phyloP scores from a whole-genome alignment of 1,139 yeast species.

The Candida smagusa region DNA sequence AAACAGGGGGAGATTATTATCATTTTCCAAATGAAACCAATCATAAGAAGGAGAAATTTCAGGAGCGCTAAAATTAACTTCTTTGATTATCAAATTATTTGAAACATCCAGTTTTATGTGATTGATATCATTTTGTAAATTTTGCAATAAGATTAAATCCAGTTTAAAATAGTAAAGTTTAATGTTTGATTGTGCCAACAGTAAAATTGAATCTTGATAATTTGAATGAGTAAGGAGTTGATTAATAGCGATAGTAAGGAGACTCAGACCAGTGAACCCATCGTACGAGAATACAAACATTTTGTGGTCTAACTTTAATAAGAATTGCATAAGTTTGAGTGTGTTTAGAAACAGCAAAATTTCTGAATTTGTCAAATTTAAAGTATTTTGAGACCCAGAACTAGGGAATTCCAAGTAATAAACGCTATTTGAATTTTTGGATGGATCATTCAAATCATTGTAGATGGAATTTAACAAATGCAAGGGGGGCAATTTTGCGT shows the following conservation, averaged over 20 bases:
- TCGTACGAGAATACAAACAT: constrained; percentile 37
- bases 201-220: constrained; percentile 19
- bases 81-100: constrained; percentile 8
- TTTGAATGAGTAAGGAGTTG: constrained; percentile 12
- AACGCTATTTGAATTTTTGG: constrained; percentile 11
- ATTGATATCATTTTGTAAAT: constrained; percentile 29
- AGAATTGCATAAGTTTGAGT: constrained; percentile 27
- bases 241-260: constrained; percentile 22
- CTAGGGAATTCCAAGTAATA: constrained; percentile 35
- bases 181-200: constrained; percentile 14
- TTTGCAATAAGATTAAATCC: constrained; percentile 31
- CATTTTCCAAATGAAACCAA: constrained; percentile 33
- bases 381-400: constrained; percentile 25
- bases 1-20: constrained; percentile 38
- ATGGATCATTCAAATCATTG: constrained; percentile 8
- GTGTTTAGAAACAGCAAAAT: constrained; percentile 30
- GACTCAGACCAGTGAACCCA: constrained; percentile 40
- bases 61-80: constrained; percentile 9
- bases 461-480: constrained; percentile 15
- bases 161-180: constrained; percentile 31
- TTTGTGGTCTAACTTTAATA: constrained; percentile 18
- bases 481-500: constrained; percentile 28
- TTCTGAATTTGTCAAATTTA: constrained; percentile 22
- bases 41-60: constrained; percentile 15
- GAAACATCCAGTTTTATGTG: constrained; percentile 14